Conservation (phyloP, 2,329 filamentous ascomycete species). For the Purpureocillium takamizusanense region DNA sequence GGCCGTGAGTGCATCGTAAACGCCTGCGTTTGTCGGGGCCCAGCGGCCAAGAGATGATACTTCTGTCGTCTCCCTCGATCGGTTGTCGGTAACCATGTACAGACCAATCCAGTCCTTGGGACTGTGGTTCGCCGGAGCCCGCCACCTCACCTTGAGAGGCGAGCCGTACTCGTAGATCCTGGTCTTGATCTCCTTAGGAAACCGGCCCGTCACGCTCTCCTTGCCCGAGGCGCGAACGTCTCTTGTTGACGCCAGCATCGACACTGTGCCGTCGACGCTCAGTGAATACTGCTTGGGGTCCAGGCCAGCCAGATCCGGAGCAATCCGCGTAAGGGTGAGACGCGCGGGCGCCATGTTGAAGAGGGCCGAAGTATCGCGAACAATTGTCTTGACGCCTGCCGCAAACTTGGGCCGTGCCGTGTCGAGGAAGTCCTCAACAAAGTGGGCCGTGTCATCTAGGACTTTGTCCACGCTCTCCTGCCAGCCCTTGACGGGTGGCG, state of each 20-base stretch:
- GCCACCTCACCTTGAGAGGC: slow-evolving; percentile 85
- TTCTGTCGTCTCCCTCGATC: slow-evolving; percentile 73
- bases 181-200: slow-evolving; percentile 63
- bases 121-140: slow-evolving; percentile 76
- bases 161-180: slow-evolving; percentile 81
- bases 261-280: slow-evolving; percentile 58
- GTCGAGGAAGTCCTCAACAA: slow-evolving; percentile 86
- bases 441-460: slow-evolving; percentile 75
- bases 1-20: slow-evolving; percentile 65
- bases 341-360: slow-evolving; percentile 86
- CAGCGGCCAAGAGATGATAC: slow-evolving; percentile 83
- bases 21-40: slow-evolving; percentile 69
- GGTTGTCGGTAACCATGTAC: slow-evolving; percentile 93
- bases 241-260: slow-evolving; percentile 36
- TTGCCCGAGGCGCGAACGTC: slow-evolving; percentile 57
- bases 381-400: slow-evolving; percentile 75
- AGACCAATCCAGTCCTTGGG: slow-evolving; percentile 93
- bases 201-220: slow-evolving; percentile 61
- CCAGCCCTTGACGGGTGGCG: slow-evolving; percentile 72
- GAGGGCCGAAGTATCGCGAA: slow-evolving; percentile 76
- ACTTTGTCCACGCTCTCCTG: slow-evolving; percentile 83
- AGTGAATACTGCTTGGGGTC: slow-evolving; percentile 75
- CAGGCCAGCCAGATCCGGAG: slow-evolving; percentile 70
- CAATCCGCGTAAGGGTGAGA: slow-evolving; percentile 70
- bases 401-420: slow-evolving; percentile 77